Percentiles rank a stretch among this genome's conserved stretches.
Evolutionary conservation across 805 yeast genomes (phyloP).

Genomic region (Saturnispora diversa): DNA sequence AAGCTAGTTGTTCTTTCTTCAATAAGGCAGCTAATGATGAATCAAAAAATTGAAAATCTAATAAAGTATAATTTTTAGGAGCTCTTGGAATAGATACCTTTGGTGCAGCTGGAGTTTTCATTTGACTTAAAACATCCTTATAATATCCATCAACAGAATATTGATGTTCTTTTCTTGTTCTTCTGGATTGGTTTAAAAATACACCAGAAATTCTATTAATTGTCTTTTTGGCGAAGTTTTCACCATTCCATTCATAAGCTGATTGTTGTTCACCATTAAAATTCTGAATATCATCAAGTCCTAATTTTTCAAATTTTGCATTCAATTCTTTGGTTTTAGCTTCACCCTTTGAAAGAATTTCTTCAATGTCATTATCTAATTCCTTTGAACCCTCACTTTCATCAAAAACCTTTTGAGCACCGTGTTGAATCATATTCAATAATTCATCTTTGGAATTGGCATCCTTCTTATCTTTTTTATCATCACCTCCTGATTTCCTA

Average conservation of each 20-base stretch:
- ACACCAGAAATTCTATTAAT: slow-evolving; percentile 36
- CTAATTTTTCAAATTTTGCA: slow-evolving; percentile 75
- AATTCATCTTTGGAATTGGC: slow-evolving; percentile 68
- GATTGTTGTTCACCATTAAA: slow-evolving; percentile 68
- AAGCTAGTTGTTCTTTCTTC: slow-evolving; percentile 58
- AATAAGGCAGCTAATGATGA: slow-evolving; percentile 43
- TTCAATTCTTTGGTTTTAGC: slow-evolving; percentile 73
- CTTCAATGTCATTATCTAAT: slow-evolving; percentile 60
- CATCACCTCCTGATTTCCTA: slow-evolving; percentile 18
- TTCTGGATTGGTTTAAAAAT: slow-evolving; percentile 69
- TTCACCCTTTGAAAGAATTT: slow-evolving; percentile 70
- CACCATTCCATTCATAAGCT: slow-evolving; percentile 96
- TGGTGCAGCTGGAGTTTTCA: slow-evolving; percentile 25
- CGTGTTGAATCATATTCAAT: slow-evolving; percentile 92
- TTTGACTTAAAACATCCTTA: slow-evolving; percentile 50
- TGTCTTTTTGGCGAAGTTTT: slow-evolving; percentile 62
- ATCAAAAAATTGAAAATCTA: slow-evolving; percentile 71
- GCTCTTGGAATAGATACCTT: slow-evolving; percentile 43
- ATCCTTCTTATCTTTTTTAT: slow-evolving; percentile 27
- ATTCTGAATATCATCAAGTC: slow-evolving; percentile 88
- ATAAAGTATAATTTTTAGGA: slow-evolving; percentile 56
- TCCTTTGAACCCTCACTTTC: slow-evolving; percentile 21
- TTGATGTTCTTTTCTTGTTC: slow-evolving; percentile 72
- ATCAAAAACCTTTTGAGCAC: slow-evolving; percentile 85
- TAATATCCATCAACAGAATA: slow-evolving; percentile 72